Evolutionary conservation across 164 flowering plant species (phyloP).

Genomic region (Vitis rupestris): DNA sequence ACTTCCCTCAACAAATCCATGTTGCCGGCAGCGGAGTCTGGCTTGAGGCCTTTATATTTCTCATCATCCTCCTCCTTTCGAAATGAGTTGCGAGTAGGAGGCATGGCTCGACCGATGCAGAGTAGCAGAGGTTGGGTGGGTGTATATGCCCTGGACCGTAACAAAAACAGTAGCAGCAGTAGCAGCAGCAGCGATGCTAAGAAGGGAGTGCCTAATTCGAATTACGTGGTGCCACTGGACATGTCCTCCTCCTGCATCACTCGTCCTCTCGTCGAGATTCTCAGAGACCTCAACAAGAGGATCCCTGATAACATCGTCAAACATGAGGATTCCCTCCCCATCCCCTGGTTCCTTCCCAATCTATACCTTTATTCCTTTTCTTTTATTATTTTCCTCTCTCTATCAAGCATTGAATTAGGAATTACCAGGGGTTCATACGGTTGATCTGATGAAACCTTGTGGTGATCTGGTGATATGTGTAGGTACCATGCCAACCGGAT

Average conservation of each 20-base stretch:
- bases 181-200: slow-evolving; percentile 3
- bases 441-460: neutral
- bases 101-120: neutral
- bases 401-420: neutral
- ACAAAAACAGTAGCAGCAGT: slow-evolving; percentile 3
- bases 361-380: neutral
- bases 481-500: slow-evolving; percentile 97
- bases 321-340: slow-evolving; percentile 23
- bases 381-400: neutral
- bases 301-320: slow-evolving; percentile 72
- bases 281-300: slow-evolving; percentile 90
- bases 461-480: slow-evolving; percentile 4
- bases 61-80: too few species aligned
- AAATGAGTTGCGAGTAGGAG: neutral
- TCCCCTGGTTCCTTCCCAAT: slow-evolving; percentile 53
- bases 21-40: neutral
- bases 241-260: slow-evolving; percentile 53
- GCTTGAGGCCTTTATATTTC: neutral
- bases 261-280: slow-evolving; percentile 80
- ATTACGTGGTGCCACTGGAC: slow-evolving; percentile 88
- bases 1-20: neutral
- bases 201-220: slow-evolving; percentile 48
- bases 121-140: neutral
- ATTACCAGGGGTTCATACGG: neutral
- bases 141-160: slow-evolving; percentile 1